Percentiles rank a stretch among this genome's conserved stretches.
phyloP scores from a whole-genome alignment of 495 filamentous ascomycete genomes.

The Penicillium canescens region DNA sequence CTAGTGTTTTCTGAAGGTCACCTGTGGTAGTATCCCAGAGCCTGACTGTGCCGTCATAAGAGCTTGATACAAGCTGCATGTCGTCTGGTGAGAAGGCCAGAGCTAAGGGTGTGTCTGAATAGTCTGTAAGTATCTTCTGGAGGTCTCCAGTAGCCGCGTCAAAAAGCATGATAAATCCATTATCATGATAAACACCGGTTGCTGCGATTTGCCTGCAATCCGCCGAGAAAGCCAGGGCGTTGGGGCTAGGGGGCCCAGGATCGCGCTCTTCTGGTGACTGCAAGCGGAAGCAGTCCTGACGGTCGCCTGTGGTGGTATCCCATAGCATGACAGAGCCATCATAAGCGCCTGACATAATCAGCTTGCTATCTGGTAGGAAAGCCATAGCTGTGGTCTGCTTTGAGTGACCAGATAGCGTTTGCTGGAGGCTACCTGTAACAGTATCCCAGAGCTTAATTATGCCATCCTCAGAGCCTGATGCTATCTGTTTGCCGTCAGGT shows the following conservation, averaged over 20 bases:
- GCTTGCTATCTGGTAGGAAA: constrained; percentile 20
- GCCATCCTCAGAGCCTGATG: constrained; percentile 8
- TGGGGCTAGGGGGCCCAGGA: no score
- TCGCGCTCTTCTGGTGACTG: no score
- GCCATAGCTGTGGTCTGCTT: constrained; percentile 13
- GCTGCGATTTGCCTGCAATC: background rate
- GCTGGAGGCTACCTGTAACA: background rate
- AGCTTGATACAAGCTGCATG: background rate
- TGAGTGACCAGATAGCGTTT: constrained; percentile 21
- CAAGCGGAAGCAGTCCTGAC: no score
- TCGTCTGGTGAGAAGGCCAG: background rate
- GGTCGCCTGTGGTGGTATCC: no score
- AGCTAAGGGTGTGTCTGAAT: no score
- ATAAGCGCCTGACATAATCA: background rate
- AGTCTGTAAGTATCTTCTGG: background rate
- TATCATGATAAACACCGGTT: background rate
- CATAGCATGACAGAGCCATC: no score
- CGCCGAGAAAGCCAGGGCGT: background rate
- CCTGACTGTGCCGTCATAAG: constrained; percentile 26
- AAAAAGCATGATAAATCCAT: background rate
- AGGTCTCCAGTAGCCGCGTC: background rate
- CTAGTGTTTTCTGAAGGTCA: constrained; percentile 8
- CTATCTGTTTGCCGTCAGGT: background rate
- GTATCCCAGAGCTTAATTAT: constrained; percentile 23
- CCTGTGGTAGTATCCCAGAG: constrained; percentile 9